A percentile compares a stretch with the other conserved stretches of the same genome.
phyloP scores from a whole-genome alignment of 768 basidiomycete species.

The Pleurotus citrinopileatus region DNA sequence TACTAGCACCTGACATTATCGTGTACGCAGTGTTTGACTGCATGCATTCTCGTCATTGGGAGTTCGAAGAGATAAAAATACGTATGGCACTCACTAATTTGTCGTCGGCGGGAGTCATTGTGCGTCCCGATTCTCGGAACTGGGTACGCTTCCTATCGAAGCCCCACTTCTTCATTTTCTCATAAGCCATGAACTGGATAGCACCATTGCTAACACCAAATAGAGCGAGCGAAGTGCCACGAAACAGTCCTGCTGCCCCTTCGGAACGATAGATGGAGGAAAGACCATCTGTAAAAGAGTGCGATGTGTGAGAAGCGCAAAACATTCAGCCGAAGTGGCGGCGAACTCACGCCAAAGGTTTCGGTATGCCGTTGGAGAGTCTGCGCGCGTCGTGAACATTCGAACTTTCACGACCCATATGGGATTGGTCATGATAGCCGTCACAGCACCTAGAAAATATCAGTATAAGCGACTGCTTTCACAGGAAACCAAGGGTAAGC shows the following conservation, averaged over 20 bases:
- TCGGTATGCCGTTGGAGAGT: slow-evolving; percentile 72
- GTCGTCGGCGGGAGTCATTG: slow-evolving; percentile 72
- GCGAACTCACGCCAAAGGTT: slow-evolving; percentile 67
- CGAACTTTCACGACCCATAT: slow-evolving; percentile 98
- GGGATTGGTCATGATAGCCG: slow-evolving; percentile 94
- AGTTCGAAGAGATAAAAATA: neutral
- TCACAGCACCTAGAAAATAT: slow-evolving; percentile 71
- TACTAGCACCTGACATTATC: slow-evolving; percentile 87
- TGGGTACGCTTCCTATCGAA: slow-evolving; percentile 73
- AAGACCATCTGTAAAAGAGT: slow-evolving; percentile 51
- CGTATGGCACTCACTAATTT: slow-evolving; percentile 65
- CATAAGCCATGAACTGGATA: slow-evolving; percentile 94
- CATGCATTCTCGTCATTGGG: neutral
- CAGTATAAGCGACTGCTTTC: slow-evolving; percentile 10
- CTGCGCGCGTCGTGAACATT: slow-evolving; percentile 82
- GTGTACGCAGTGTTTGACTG: slow-evolving; percentile 93
- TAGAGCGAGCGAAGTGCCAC: slow-evolving; percentile 84
- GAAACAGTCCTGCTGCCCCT: slow-evolving; percentile 78
- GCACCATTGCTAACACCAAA: slow-evolving; percentile 95
- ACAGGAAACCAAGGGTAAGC: slow-evolving; percentile 16
- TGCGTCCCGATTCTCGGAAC: slow-evolving; percentile 55
- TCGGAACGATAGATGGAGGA: slow-evolving; percentile 67
- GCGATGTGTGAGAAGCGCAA: slow-evolving; percentile 5
- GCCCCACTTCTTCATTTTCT: slow-evolving; percentile 91
- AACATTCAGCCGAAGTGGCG: slow-evolving; percentile 5